Evolutionary conservation across 805 yeast species (phyloP).

Genomic region (Yarrowia phangngaensis): DNA sequence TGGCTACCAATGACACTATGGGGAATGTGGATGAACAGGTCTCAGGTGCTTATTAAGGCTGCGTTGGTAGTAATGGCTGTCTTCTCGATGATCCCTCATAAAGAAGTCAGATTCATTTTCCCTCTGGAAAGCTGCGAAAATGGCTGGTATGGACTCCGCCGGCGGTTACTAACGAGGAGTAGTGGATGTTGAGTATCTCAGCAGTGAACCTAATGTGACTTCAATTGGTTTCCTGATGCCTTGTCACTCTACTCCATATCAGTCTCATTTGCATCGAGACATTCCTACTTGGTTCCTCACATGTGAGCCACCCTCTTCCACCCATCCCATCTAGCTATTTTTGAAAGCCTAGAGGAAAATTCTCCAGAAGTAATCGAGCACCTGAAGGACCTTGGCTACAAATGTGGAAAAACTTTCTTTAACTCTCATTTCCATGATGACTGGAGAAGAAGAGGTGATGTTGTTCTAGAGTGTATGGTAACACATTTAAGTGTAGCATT

Average conservation of each 20-base stretch:
- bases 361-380: constrained; percentile 42
- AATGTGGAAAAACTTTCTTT: constrained; percentile 54
- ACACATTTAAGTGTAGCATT: too few relatives aligned
- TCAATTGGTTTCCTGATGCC: constrained; percentile 85
- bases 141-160: constrained; percentile 32
- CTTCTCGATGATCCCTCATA: constrained; percentile 72
- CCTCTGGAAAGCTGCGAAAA: constrained; percentile 49
- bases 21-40: constrained; percentile 41
- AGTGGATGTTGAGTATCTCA: constrained; percentile 56
- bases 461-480: too few relatives aligned
- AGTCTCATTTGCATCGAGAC: constrained; percentile 68
- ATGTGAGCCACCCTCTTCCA: constrained; percentile 84
- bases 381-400: constrained; percentile 39
- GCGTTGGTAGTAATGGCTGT: constrained; percentile 47
- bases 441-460: constrained; percentile 68
- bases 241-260: constrained; percentile 97
- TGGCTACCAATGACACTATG: constrained; percentile 58
- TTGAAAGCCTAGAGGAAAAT: constrained; percentile 53
- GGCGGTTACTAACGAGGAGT: constrained; percentile 73
- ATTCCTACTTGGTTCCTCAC: constrained; percentile 68
- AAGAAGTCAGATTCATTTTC: constrained; percentile 85
- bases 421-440: constrained; percentile 88
- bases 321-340: constrained; percentile 74
- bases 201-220: constrained; percentile 42
- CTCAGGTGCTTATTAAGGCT: constrained; percentile 35